Evolutionary conservation across 2,329 filamentous ascomycete species (phyloP).

Genomic region (Bertia moriformis): DNA sequence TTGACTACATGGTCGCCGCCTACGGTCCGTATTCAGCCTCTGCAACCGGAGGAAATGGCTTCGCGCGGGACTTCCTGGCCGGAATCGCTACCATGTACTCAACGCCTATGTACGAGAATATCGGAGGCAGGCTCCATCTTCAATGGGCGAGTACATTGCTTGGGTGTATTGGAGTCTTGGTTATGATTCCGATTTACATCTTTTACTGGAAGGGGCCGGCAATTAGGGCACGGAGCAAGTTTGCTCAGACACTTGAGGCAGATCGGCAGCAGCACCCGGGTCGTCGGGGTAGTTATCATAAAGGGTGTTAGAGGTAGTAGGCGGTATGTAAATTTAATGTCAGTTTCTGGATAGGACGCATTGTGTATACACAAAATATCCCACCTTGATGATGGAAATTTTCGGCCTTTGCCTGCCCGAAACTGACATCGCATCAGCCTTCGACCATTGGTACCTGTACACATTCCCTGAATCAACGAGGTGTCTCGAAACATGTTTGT

Average conservation of each 20-base stretch:
- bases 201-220: conserved; percentile 39
- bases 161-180: conserved; percentile 28
- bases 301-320: too few species aligned
- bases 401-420: too few species aligned
- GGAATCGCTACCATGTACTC: conserved; percentile 48
- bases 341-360: too few species aligned
- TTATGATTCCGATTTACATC: conserved; percentile 35
- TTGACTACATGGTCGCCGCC: conserved; percentile 54
- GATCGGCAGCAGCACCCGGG: too few species aligned
- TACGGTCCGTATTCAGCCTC: conserved; percentile 54
- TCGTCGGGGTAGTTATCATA: neutral
- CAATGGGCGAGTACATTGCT: conserved; percentile 38
- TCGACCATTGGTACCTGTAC: too few species aligned
- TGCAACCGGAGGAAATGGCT: conserved; percentile 53
- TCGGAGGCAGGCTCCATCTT: conserved; percentile 24
- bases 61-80: conserved; percentile 49
- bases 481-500: too few species aligned
- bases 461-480: too few species aligned
- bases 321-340: too few species aligned
- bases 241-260: conserved; percentile 22
- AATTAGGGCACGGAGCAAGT: conserved; percentile 32
- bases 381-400: too few species aligned
- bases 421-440: too few species aligned
- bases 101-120: conserved; percentile 34
- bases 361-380: too few species aligned